Evolutionary conservation across 2,329 filamentous ascomycete species (phyloP), one percentile per base, ranked within the genome.

Genomic region (Stachybotrys echinatus): DNA sequence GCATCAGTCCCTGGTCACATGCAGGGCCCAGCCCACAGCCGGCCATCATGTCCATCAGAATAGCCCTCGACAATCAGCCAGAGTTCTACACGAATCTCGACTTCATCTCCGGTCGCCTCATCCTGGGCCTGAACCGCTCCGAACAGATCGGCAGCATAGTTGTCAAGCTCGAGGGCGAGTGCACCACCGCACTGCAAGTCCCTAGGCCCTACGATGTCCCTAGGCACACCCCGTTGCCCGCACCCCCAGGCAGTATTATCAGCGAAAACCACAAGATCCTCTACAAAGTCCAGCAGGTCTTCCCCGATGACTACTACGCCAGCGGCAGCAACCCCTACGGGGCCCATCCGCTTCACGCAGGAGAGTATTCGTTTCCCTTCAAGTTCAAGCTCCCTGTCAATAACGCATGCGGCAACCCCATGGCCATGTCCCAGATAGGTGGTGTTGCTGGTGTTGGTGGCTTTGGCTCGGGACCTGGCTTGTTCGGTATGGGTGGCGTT

Each of bases 161-260:
- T 37, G 88, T 92, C 61, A 94, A 94, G 73, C 80, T 94, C 27
- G 89, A 94, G 64, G 89, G 89, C 57, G 88, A 94, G 69, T 84
- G 84, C 45, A 79, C 78, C 54, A 92, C 88, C 5, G 77, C 85
- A 42, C 69, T 90, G 17, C 65, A 73, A 68, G 64, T 80, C 54
- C 70, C 80, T 58, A 10, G 38, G 17, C 38, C 38, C 12, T 40
- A 40, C 19, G 57, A 72, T 61, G 53, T 71, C 68, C 56, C 63
- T 27, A 59, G 58, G 17, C 48, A 55, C 19, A 52, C 55, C 48
- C 58, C 57, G 21, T 52, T 58, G 38, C 66, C 66, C 43, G 62
- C 65, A 7, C 65, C 67, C 45, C 65, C 65, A 12, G 73, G 74
- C 20, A 70, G 70, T 51, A 63, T 75, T 47, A 67, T 77, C 23